Conservation (phyloP, 2,329 filamentous ascomycete species). For the Colletotrichum euphorbiae region DNA sequence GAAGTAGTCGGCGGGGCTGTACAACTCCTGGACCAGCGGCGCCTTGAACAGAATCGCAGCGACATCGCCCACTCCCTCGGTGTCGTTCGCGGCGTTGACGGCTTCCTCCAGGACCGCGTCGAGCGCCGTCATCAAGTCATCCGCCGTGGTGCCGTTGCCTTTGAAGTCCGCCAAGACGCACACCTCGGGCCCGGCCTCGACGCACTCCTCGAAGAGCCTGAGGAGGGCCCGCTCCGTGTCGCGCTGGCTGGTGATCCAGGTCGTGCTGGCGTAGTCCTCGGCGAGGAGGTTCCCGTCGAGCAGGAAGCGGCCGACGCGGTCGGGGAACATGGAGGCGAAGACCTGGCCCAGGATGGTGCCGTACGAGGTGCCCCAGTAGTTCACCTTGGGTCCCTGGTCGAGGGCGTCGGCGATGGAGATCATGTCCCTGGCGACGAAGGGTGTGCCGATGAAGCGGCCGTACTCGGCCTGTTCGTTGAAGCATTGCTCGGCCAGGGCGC, state of each 20-base stretch:
- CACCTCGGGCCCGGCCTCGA: constrained; percentile 6
- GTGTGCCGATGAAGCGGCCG: constrained; percentile 54
- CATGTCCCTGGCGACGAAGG: constrained; percentile 58
- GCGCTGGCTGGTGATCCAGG: constrained; percentile 1
- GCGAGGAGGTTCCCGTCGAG: constrained; percentile 44
- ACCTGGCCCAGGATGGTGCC: constrained; percentile 53
- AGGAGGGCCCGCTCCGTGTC: constrained; percentile 4
- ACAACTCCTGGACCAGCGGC: not conserved
- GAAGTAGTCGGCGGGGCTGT: not conserved
- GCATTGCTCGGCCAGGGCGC: constrained; percentile 41
- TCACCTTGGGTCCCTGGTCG: constrained; percentile 52
- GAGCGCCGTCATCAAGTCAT: not conserved
- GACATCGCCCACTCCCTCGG: not conserved
- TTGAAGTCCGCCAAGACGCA: constrained; percentile 3
- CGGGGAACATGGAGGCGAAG: constrained; percentile 54
- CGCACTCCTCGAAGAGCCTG: constrained; percentile 12
- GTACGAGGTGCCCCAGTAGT: constrained; percentile 56
- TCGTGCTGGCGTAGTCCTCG: constrained; percentile 15
- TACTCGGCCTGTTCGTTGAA: constrained; percentile 41
- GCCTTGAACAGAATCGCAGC: not conserved
- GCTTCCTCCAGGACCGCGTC: not conserved
- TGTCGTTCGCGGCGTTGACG: not conserved
- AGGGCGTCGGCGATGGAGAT: constrained; percentile 57
- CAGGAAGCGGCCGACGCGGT: constrained; percentile 45
- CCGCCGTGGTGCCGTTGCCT: constrained; percentile 1